Base-by-base conservation (phyloP, 106 monocot species). In the Dendrobium catenatum region DNA sequence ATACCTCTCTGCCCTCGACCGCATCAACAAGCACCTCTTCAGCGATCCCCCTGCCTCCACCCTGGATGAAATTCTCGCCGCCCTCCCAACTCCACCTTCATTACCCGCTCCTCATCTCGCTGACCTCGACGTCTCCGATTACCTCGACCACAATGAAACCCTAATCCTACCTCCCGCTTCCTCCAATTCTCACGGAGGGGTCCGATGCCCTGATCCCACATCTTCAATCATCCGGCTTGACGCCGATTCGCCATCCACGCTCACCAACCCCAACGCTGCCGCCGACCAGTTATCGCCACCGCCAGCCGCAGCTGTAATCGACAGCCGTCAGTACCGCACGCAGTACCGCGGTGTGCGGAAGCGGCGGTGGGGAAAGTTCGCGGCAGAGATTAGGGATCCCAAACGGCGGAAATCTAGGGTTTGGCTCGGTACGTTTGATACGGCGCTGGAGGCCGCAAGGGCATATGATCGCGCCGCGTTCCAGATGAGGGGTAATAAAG, bases 321-420 rank as follows among this genome's bases (percentile, higher is more conserved):
- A 77, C 29, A 85, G 83, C 43, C 85, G 83, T 3, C 87, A 83
- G 43, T 92, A 93, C 80, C 81, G 95, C 9, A 92, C 81, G 4
- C 87, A 83, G 33, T 92, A 93, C 80, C 81, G 95, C 9, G 95
- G 95, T 0, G 95, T 95, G 58, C 83, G 95, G 84, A 87, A 84
- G 80, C 82, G 86, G 76, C 90, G 90, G 22, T 95, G 95, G 95
- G 95, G 95, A 33, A 95, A 95, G 80, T 95, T 80, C 78, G 92
- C 85, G 43, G 93, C 89, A 9, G 90, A 88, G 87, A 90, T 90
- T 29, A 78, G 86, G 10, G 89, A 91, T 68, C 51, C 51, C 51
- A 13, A 15, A 15, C 10, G 51, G 51, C 3, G 13, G 0, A 51
- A 51, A 51, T 51, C 51, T 51, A 0, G 51, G 51, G 51, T 51